Evolutionary conservation across 805 yeast species (phyloP).

Genomic region (Sugiyamaella lignohabitans): DNA sequence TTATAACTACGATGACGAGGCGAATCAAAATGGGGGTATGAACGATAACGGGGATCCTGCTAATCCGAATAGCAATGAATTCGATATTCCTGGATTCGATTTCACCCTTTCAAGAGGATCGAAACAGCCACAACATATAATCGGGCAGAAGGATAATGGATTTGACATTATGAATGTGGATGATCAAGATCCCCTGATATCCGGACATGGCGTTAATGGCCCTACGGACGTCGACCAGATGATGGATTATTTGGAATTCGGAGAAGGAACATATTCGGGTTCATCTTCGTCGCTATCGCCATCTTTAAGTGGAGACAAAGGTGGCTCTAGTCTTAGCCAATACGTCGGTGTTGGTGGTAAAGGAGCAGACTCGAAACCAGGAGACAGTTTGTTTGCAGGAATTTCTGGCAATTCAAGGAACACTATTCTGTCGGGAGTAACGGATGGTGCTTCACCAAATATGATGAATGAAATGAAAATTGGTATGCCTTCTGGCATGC

Average conservation of each 20-base stretch:
- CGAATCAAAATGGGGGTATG: background rate
- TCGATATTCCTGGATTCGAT: background rate
- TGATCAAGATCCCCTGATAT: too few species aligned
- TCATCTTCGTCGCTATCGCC: background rate
- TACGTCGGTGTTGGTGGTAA: too few species aligned
- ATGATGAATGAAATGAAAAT: background rate
- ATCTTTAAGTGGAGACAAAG: background rate
- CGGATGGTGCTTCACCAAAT: background rate
- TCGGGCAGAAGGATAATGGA: too few species aligned
- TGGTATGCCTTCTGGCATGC: background rate
- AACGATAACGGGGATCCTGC: background rate
- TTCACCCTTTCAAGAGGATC: background rate
- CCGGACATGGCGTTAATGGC: too few species aligned
- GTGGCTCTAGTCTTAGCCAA: too few species aligned
- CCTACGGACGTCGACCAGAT: slow-evolving; percentile 3
- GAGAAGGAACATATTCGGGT: background rate
- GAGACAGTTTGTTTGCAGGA: background rate
- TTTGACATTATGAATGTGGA: too few species aligned
- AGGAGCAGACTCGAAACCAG: too few species aligned
- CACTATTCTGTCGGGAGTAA: too few species aligned
- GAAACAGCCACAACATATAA: background rate
- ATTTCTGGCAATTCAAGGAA: background rate
- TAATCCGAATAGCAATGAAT: too few species aligned
- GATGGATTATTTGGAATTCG: slow-evolving; percentile 12
- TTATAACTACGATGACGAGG: background rate